phyloP scores from a whole-genome alignment of 148 eudicot species.

The Talinum fruticosum region DNA sequence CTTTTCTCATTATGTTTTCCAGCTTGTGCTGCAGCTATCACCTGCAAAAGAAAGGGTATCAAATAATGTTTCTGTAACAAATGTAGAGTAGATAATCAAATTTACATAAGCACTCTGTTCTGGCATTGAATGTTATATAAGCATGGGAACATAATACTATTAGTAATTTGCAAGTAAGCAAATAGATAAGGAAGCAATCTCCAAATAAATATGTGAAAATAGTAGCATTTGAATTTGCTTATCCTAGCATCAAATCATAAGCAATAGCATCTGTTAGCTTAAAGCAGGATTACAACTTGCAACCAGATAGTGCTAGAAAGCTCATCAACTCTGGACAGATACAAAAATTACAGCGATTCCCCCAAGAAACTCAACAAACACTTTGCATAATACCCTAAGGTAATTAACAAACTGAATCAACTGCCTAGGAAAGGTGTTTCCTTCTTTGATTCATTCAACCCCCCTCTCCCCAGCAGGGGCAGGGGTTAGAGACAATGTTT shows the following conservation, averaged over 20 bases:
- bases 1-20: constrained; percentile 87
- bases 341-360: not conserved
- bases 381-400: not conserved
- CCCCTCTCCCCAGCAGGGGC: no score
- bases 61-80: not conserved
- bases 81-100: not conserved
- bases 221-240: not conserved
- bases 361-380: not conserved
- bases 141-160: not conserved
- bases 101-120: not conserved
- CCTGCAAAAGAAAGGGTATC: constrained; percentile 39
- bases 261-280: not conserved
- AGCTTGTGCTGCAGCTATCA: constrained; percentile 97
- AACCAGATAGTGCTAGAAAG: not conserved
- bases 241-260: not conserved
- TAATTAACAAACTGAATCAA: no score
- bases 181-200: not conserved
- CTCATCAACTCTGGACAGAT: not conserved
- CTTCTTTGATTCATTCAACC: no score
- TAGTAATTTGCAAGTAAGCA: not conserved
- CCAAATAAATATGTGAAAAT: not conserved
- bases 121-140: not conserved
- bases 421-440: no score
- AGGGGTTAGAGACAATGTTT: no score
- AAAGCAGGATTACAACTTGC: constrained; percentile 1